These are phyloP conservation scores for Eucalyptus pumila DNA, from an alignment of 345 rosid species.

Conservation along the genomic window DNA sequence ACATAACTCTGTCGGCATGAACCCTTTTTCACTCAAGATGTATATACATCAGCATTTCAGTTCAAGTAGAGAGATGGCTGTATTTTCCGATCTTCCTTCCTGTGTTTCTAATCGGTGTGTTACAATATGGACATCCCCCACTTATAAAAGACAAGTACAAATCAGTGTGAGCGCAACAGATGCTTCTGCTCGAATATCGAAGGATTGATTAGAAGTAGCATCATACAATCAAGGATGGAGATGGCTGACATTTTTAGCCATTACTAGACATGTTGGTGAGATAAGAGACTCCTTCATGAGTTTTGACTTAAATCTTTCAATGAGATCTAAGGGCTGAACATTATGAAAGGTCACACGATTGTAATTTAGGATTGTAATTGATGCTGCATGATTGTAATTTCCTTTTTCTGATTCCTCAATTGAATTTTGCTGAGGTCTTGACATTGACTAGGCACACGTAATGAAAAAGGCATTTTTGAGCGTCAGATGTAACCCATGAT, in stretches of 20 bases:
- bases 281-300: background rate
- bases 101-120: background rate
- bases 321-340: background rate
- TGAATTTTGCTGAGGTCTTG: background rate
- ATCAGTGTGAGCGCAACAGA: background rate
- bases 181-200: background rate
- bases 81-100: background rate
- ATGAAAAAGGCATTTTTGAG: background rate
- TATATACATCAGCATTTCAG: background rate
- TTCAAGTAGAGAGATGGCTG: background rate
- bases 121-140: background rate
- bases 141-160: background rate
- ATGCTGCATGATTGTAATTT: background rate
- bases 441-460: background rate
- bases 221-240: background rate
- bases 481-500: rapidly evolving
- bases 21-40: background rate
- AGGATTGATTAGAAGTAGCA: background rate
- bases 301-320: background rate
- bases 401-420: background rate
- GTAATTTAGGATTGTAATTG: background rate
- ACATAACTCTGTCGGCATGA: background rate
- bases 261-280: background rate
- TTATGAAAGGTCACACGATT: background rate
- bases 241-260: background rate